Conservation (phyloP, 495 filamentous ascomycete genomes). For the Apiosordaria backusii region DNA sequence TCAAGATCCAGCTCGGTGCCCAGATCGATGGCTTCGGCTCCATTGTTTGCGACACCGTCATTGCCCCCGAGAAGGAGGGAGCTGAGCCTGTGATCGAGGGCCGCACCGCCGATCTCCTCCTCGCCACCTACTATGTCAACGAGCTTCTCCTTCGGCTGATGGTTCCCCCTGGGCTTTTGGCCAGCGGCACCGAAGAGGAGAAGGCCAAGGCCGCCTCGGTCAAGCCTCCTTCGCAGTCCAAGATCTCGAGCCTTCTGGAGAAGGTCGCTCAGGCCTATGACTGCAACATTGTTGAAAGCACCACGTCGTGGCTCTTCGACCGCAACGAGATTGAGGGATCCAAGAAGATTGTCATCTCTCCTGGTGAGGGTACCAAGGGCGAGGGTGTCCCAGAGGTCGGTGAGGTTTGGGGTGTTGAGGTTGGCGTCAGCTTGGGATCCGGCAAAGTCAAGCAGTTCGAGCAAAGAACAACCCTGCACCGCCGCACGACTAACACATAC, state of each 20-base stretch:
- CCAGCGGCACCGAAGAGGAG: slow-evolving; percentile 84
- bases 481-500: slow-evolving; percentile 86
- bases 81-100: slow-evolving; percentile 59
- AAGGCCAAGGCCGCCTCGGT: slow-evolving; percentile 83
- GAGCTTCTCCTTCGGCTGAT: slow-evolving; percentile 89
- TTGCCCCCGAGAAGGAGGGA: slow-evolving; percentile 60
- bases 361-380: slow-evolving; percentile 81
- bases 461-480: slow-evolving; percentile 85
- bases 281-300: slow-evolving; percentile 93
- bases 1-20: slow-evolving; percentile 96
- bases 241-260: slow-evolving; percentile 82
- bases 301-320: slow-evolving; percentile 91
- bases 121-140: slow-evolving; percentile 92
- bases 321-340: slow-evolving; percentile 95
- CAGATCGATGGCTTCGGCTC: slow-evolving; percentile 97
- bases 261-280: slow-evolving; percentile 89
- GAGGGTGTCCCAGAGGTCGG: slow-evolving; percentile 87
- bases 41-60: slow-evolving; percentile 90
- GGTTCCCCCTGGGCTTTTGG: slow-evolving; percentile 79
- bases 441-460: slow-evolving; percentile 91
- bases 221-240: slow-evolving; percentile 74
- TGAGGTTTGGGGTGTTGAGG: slow-evolving; percentile 97
- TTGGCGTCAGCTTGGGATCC: slow-evolving; percentile 82
- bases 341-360: slow-evolving; percentile 95
- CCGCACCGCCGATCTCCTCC: slow-evolving; percentile 77